Conservation (phyloP, 495 filamentous ascomycete species). For the Staphylotrichum longicolle region DNA sequence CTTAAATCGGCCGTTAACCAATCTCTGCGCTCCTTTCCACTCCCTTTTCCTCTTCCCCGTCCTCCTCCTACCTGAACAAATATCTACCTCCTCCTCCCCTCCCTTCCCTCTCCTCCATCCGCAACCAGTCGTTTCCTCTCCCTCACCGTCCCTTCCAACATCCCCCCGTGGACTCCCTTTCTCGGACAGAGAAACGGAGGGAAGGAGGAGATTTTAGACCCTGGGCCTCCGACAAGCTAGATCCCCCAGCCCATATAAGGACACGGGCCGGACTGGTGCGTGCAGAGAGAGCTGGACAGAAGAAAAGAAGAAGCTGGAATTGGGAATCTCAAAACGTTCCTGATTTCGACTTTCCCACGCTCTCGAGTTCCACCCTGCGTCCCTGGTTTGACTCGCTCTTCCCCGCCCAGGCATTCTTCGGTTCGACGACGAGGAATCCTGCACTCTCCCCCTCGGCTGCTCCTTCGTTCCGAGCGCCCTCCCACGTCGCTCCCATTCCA, state of each 20-base stretch:
- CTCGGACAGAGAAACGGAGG: conserved; percentile 39
- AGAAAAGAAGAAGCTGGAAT: conserved; percentile 21
- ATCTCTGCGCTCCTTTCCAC: conserved; percentile 47
- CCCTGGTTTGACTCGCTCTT: conserved; percentile 20
- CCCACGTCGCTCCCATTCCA: conserved; percentile 20
- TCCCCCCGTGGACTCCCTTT: conserved; percentile 35
- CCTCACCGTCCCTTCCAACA: conserved; percentile 48
- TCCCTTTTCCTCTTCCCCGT: conserved; percentile 55
- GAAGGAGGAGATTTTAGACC: conserved; percentile 43
- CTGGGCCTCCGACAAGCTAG: conserved; percentile 35
- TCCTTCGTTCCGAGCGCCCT: conserved; percentile 33
- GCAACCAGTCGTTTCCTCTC: conserved; percentile 54
- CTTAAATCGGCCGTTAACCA: conserved; percentile 54
- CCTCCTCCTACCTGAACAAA: conserved; percentile 57
- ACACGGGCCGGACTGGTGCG: conserved; percentile 30
- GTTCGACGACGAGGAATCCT: conserved; percentile 40
- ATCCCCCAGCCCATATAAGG: conserved; percentile 32
- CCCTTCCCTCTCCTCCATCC: conserved; percentile 52
- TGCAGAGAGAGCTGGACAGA: conserved; percentile 22
- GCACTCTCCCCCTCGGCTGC: conserved; percentile 29
- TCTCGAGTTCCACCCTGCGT: conserved; percentile 19
- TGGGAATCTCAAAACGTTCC: conserved; percentile 19
- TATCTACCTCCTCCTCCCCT: conserved; percentile 55
- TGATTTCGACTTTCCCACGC: conserved; percentile 11
- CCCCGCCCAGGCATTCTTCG: conserved; percentile 35